A percentile compares a stretch with the other conserved stretches of the same genome.
Conservation (phyloP, 495 filamentous ascomycete genomes). For the Sordaria brevicollis region DNA sequence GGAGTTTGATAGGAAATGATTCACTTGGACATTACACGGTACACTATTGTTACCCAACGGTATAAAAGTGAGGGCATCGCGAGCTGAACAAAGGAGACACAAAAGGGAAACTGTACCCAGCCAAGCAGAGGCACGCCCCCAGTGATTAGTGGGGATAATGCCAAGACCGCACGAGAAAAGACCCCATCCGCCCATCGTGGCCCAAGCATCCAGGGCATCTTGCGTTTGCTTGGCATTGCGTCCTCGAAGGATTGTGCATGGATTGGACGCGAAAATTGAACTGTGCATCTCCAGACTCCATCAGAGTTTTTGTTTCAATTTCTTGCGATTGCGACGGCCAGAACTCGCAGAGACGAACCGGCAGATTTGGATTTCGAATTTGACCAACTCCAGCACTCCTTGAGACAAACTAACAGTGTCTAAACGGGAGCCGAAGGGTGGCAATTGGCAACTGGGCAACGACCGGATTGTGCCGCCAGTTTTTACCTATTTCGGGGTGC, state of each 20-base stretch:
- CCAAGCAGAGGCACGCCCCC: not conserved
- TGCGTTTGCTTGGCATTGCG: not conserved
- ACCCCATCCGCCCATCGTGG: not conserved
- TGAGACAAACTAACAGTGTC: not conserved
- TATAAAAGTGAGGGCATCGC: not conserved
- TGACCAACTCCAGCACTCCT: not conserved
- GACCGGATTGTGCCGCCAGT: conserved; percentile 5
- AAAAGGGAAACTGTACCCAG: not conserved
- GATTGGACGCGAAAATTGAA: not conserved
- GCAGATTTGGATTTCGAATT: not conserved
- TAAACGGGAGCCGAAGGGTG: not conserved
- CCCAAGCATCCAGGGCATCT: not conserved
- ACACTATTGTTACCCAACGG: not conserved
- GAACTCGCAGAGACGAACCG: not conserved
- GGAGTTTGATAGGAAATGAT: not conserved
- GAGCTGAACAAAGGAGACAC: not conserved
- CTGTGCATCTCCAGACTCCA: not conserved
- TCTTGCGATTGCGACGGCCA: not conserved
- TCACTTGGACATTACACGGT: not conserved
- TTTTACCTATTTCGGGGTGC: not conserved
- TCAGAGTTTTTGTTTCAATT: no score
- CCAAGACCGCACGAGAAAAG: not conserved
- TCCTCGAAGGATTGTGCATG: not conserved
- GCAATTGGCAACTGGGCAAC: not conserved
- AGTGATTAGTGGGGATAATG: not conserved